Evolutionary conservation across 2,329 filamentous ascomycete genomes (phyloP).

Genomic region (Arachnopeziza araneosa): DNA sequence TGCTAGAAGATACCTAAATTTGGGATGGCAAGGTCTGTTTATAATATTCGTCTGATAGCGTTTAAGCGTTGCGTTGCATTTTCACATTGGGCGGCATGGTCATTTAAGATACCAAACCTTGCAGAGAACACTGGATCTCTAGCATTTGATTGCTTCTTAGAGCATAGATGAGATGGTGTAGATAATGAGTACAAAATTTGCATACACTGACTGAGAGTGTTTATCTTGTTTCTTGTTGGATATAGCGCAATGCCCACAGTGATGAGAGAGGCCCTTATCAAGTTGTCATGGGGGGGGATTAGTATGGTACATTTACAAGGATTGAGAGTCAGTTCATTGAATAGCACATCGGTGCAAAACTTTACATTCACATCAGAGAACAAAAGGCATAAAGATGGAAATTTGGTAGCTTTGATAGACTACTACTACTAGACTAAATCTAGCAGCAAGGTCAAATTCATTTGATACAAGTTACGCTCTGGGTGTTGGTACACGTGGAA

Average conservation of each 20-base stretch:
- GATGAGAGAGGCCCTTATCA: too few relatives aligned
- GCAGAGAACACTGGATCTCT: background rate
- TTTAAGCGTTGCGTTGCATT: conserved; percentile 13
- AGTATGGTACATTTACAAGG: too few relatives aligned
- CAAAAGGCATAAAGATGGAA: background rate
- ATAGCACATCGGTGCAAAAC: too few relatives aligned
- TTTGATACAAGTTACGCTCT: background rate
- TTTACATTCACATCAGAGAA: background rate
- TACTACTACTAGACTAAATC: background rate
- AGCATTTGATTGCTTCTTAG: background rate
- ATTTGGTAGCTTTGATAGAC: background rate
- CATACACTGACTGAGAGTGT: background rate
- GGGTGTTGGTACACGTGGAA: background rate
- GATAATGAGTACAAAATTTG: background rate
- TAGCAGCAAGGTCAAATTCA: background rate
- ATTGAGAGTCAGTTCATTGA: too few relatives aligned
- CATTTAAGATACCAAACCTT: conserved; percentile 7
- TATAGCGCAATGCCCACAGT: too few relatives aligned
- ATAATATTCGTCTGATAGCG: conserved; percentile 14
- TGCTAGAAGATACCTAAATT: background rate
- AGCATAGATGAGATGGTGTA: background rate
- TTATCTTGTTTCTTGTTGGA: too few relatives aligned
- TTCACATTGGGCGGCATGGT: background rate
- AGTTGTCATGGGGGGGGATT: too few relatives aligned
- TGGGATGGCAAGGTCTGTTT: background rate